Conservation (phyloP, 2,329 filamentous ascomycete genomes). For the Huntiella abstrusa region DNA sequence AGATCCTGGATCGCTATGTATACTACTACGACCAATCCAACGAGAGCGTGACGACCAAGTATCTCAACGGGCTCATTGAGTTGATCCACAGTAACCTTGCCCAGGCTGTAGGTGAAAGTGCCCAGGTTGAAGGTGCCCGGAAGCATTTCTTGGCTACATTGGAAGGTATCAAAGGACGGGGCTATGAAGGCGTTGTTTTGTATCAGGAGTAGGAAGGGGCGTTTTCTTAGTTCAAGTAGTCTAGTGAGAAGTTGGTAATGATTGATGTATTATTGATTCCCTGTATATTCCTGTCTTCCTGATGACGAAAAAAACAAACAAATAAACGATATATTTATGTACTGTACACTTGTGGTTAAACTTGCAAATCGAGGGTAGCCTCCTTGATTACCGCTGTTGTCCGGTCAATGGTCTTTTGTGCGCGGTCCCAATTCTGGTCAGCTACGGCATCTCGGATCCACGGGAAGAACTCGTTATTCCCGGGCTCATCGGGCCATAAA, state of each 20-base stretch:
- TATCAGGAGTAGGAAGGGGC: slow-evolving; percentile 27
- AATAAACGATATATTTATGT: slow-evolving; percentile 2
- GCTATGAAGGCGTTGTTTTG: slow-evolving; percentile 81
- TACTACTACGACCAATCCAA: slow-evolving; percentile 99
- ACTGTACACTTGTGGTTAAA: neutral
- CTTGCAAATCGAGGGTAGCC: slow-evolving; percentile 28
- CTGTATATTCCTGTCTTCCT: neutral
- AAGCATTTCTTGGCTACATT: slow-evolving; percentile 90
- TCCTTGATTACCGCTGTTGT: slow-evolving; percentile 47
- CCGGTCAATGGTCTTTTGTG: slow-evolving; percentile 50
- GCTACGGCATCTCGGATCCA: slow-evolving; percentile 69
- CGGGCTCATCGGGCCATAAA: slow-evolving; percentile 50
- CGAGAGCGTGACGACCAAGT: slow-evolving; percentile 94
- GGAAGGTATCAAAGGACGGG: slow-evolving; percentile 78
- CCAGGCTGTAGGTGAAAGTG: slow-evolving; percentile 64
- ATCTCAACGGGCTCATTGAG: slow-evolving; percentile 93
- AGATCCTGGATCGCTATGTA: slow-evolving; percentile 94
- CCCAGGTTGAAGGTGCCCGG: slow-evolving; percentile 70
- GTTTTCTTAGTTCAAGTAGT: neutral
- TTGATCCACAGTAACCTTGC: slow-evolving; percentile 92
- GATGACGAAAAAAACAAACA: slow-evolving; percentile 2
- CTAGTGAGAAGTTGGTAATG: neutral
- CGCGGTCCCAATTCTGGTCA: slow-evolving; percentile 48
- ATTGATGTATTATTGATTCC: slow-evolving; percentile 1
- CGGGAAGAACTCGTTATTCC: slow-evolving; percentile 45